Percentiles rank a stretch among this genome's conserved stretches.
These are phyloP conservation scores for Neurospora terricola DNA, from an alignment of 495 filamentous ascomycete species.

Conservation along the genomic window DNA sequence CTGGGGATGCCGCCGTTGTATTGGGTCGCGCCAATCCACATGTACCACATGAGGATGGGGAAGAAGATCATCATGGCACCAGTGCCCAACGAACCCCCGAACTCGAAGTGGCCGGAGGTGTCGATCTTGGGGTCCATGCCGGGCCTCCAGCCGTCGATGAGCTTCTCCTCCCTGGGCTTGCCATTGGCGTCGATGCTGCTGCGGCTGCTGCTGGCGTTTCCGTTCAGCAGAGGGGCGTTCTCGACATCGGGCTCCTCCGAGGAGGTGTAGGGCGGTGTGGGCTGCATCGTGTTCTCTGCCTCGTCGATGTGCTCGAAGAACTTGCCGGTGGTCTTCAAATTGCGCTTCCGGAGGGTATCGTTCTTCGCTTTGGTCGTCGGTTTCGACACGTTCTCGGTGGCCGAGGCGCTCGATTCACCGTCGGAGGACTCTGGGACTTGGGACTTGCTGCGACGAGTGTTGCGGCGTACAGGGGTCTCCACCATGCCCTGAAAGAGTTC, in stretches of 20 bases:
- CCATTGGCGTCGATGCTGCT: slow-evolving; percentile 15
- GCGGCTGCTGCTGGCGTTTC: slow-evolving; percentile 15
- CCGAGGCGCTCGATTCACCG: slow-evolving; percentile 32
- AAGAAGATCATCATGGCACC: slow-evolving; percentile 83
- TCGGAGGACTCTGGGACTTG: slow-evolving; percentile 33
- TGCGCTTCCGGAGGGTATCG: slow-evolving; percentile 21
- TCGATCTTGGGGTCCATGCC: slow-evolving; percentile 71
- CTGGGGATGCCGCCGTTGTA: slow-evolving; percentile 75
- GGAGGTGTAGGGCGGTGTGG: slow-evolving; percentile 15
- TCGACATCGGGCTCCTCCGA: slow-evolving; percentile 20
- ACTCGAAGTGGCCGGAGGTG: slow-evolving; percentile 73
- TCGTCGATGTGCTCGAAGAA: slow-evolving; percentile 37
- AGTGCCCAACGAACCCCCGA: slow-evolving; percentile 74
- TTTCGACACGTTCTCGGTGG: slow-evolving; percentile 9
- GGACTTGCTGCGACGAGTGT: slow-evolving; percentile 31
- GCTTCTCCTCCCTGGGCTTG: slow-evolving; percentile 24
- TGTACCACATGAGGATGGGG: slow-evolving; percentile 92
- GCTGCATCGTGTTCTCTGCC: slow-evolving; percentile 14
- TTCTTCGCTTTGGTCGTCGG: slow-evolving; percentile 2
- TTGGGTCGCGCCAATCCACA: slow-evolving; percentile 93
- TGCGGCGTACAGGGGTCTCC: slow-evolving; percentile 32
- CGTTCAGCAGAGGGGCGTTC: slow-evolving; percentile 13
- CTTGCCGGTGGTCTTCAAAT: slow-evolving; percentile 20
- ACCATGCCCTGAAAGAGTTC: slow-evolving; percentile 44
- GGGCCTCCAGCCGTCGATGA: slow-evolving; percentile 58